These are phyloP conservation scores for Tuber brumale DNA, from an alignment of 495 filamentous ascomycete genomes.

Conservation along the genomic window DNA sequence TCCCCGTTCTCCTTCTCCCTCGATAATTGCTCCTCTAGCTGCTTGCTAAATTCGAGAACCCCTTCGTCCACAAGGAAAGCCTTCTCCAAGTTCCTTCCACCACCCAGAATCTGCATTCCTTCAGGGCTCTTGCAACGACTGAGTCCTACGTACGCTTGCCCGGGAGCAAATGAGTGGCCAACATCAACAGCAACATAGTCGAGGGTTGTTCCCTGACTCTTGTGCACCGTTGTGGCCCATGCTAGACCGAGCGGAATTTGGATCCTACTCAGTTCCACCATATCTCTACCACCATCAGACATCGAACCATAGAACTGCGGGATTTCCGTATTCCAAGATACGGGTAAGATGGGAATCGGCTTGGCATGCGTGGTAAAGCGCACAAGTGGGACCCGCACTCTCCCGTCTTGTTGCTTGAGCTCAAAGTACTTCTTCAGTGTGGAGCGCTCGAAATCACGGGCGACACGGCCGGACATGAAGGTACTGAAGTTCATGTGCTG, in stretches of 20 bases:
- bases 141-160: slow-evolving; percentile 48
- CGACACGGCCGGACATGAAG: slow-evolving; percentile 11
- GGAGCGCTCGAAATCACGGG: not conserved
- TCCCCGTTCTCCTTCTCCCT: not conserved
- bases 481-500: slow-evolving; percentile 17
- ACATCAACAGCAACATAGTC: slow-evolving; percentile 45
- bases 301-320: slow-evolving; percentile 6
- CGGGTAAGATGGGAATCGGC: slow-evolving; percentile 24
- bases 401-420: not conserved
- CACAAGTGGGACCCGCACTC: slow-evolving; percentile 40
- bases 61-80: slow-evolving; percentile 17
- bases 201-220: slow-evolving; percentile 48
- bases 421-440: slow-evolving; percentile 12
- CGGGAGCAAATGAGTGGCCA: slow-evolving; percentile 42
- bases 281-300: slow-evolving; percentile 8
- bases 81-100: slow-evolving; percentile 7
- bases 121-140: slow-evolving; percentile 43
- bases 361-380: slow-evolving; percentile 37
- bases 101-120: slow-evolving; percentile 43
- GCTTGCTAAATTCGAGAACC: slow-evolving; percentile 18
- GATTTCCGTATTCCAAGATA: slow-evolving; percentile 8
- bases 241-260: slow-evolving; percentile 48
- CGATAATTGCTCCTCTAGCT: not conserved
- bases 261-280: slow-evolving; percentile 39
- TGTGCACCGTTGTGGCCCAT: slow-evolving; percentile 49